Conservation (phyloP, 2,329 filamentous ascomycete species). For the Fusarium sp. region DNA sequence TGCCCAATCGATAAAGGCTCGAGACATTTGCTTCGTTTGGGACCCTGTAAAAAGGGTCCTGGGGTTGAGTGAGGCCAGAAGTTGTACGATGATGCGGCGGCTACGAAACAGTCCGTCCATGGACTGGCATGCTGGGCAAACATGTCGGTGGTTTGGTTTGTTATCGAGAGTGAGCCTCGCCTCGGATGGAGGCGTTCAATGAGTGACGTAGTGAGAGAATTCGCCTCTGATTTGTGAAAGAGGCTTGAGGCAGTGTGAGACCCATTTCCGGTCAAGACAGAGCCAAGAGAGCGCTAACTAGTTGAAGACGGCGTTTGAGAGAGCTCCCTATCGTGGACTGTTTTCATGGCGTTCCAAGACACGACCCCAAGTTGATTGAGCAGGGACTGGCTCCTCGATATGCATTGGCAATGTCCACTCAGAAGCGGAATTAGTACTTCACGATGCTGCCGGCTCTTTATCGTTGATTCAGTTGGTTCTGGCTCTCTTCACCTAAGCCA, state of each 20-base stretch:
- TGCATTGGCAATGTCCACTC: conserved; percentile 24
- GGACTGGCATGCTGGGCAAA: background rate
- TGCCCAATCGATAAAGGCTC: conserved; percentile 23
- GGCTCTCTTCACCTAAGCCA: conserved; percentile 5
- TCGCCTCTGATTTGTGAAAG: background rate
- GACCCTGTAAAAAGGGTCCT: background rate
- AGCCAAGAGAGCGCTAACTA: conserved; percentile 15
- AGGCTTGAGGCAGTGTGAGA: background rate
- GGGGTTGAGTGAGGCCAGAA: conserved; percentile 13
- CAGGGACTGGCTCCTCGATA: conserved; percentile 3
- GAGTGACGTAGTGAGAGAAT: conserved; percentile 1
- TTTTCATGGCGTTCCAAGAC: conserved; percentile 34
- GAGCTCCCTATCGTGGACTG: conserved; percentile 11
- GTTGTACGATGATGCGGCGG: conserved; percentile 14
- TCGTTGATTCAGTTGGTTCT: conserved; percentile 28
- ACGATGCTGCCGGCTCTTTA: conserved; percentile 22
- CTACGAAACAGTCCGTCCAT: conserved; percentile 9
- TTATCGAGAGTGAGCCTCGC: background rate
- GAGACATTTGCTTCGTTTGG: conserved; percentile 18
- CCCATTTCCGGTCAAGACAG: conserved; percentile 5
- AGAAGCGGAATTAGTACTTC: conserved; percentile 17
- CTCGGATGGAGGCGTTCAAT: background rate
- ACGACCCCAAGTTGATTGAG: conserved; percentile 19
- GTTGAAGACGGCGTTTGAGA: background rate
- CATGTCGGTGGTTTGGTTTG: background rate